Evolutionary conservation across 2,329 filamentous ascomycete genomes (phyloP).

Genomic region (Coniosporium tulheliwenetii): DNA sequence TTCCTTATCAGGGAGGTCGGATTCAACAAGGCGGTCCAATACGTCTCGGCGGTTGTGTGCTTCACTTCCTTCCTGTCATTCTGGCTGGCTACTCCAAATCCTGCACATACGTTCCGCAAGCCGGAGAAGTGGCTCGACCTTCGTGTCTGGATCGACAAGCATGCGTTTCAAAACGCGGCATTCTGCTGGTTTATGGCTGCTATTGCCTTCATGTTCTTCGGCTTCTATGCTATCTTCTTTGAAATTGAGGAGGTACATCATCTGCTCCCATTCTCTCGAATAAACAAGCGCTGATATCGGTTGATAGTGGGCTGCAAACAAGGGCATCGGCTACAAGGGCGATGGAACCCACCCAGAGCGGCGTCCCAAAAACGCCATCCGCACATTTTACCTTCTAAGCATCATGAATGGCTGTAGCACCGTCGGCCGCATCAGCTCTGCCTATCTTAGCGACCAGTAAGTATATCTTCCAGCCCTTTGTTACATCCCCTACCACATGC

Average conservation of each 20-base stretch:
- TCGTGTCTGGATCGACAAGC: conserved; percentile 26
- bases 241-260: conserved; percentile 31
- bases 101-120: conserved; percentile 20
- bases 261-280: no score
- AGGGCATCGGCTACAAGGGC: conserved; percentile 82
- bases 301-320: conserved; percentile 40
- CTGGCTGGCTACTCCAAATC: conserved; percentile 27
- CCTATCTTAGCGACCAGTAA: conserved; percentile 25
- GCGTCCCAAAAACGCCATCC: conserved; percentile 16
- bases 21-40: conserved; percentile 28
- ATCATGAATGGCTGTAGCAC: conserved; percentile 35
- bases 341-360: conserved; percentile 5
- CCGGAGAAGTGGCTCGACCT: conserved; percentile 22
- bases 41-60: conserved; percentile 23
- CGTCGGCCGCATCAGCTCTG: conserved; percentile 27
- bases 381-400: conserved; percentile 31
- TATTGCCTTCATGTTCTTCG: conserved; percentile 33
- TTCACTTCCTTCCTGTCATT: conserved; percentile 25
- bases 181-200: conserved; percentile 28
- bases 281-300: no score
- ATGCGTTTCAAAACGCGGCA: conserved; percentile 26
- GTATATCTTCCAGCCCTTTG: not conserved
- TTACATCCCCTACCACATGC: not conserved
- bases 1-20: conserved; percentile 25
- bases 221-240: conserved; percentile 37